Percentiles rank a stretch among this genome's conserved stretches.
These are phyloP conservation scores for Neopestalotiopsis sp. DNA, from an alignment of 2,329 filamentous ascomycete species.

Conservation along the genomic window DNA sequence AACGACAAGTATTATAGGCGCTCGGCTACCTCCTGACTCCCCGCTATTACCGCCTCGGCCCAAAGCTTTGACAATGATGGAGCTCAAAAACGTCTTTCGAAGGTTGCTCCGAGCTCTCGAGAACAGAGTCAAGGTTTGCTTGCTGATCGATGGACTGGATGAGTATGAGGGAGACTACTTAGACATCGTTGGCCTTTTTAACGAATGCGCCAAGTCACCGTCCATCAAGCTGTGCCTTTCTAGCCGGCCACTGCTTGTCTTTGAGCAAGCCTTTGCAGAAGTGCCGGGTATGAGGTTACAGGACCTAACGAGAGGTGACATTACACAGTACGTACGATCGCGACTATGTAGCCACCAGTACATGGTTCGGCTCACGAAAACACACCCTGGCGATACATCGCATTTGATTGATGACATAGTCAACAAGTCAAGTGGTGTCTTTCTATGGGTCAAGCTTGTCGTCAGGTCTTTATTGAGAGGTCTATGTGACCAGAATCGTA, in stretches of 20 bases:
- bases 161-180: neutral
- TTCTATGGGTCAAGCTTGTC: conserved; percentile 16
- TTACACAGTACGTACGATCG: neutral
- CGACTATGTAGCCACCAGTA: neutral
- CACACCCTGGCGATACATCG: neutral
- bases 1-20: neutral
- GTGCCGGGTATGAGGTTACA: neutral
- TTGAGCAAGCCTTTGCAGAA: conserved; percentile 7
- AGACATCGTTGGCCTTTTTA: neutral
- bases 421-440: conserved; percentile 8
- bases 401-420: neutral
- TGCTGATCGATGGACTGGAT: neutral
- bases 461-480: conserved; percentile 6
- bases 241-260: conserved; percentile 5
- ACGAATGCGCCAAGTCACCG: neutral
- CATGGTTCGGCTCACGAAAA: conserved; percentile 4
- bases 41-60: neutral
- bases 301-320: neutral
- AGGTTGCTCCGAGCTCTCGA: neutral
- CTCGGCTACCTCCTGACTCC: neutral
- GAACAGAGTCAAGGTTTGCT: neutral
- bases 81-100: neutral
- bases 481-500: conserved; percentile 5
- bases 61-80: neutral
- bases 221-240: conserved; percentile 3